Evolutionary conservation across 345 rosid species (phyloP).

Genomic region (Trapa bicornis): DNA sequence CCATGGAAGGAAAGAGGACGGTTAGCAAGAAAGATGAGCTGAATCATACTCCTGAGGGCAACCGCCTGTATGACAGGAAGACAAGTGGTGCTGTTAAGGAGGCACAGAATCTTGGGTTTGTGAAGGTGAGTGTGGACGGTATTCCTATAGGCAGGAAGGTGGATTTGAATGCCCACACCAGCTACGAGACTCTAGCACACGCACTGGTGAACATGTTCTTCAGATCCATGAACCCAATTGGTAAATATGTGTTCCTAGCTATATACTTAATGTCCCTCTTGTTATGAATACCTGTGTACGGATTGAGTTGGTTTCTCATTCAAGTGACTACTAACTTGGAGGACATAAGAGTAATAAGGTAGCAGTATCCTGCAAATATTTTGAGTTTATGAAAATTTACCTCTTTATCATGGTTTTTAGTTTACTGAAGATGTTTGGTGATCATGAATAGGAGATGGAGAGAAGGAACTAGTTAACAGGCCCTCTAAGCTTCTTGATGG

Average conservation of each 20-base stretch:
- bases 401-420: background rate
- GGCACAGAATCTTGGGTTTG: slow-evolving; percentile 48
- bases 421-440: background rate
- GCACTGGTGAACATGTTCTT: slow-evolving; percentile 80
- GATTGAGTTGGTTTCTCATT: background rate
- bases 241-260: slow-evolving; percentile 20
- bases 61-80: slow-evolving; percentile 14
- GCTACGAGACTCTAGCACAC: slow-evolving; percentile 55
- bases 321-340: background rate
- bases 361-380: background rate
- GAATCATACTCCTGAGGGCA: background rate
- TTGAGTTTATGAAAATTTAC: background rate
- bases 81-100: slow-evolving; percentile 18
- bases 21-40: slow-evolving; percentile 2
- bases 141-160: slow-evolving; percentile 85
- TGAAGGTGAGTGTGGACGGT: slow-evolving; percentile 91
- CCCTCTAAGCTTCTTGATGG: slow-evolving; percentile 60
- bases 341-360: background rate
- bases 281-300: background rate
- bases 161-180: slow-evolving; percentile 59
- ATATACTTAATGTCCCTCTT: background rate
- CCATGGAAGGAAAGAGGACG: slow-evolving; percentile 24
- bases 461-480: slow-evolving; percentile 10
- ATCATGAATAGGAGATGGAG: slow-evolving; percentile 8
- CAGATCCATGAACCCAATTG: slow-evolving; percentile 16